Evolutionary conservation across 192 early-diverging fungal species (phyloP), one percentile per base, ranked within the genome.

Genomic region (Umbelopsis isabellina): DNA sequence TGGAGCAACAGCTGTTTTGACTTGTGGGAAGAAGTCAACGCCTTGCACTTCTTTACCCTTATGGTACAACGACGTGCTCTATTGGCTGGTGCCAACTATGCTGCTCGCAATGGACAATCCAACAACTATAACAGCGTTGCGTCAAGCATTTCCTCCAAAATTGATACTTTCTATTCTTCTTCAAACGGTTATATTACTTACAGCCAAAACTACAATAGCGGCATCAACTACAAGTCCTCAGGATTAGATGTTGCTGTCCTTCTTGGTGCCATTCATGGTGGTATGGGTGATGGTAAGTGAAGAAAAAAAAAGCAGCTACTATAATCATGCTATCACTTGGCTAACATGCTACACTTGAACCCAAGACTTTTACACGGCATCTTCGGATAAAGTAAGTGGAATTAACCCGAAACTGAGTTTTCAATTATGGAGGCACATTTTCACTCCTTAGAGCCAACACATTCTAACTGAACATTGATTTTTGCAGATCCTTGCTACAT

Each of bases 21-120:
- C 72, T 82, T 94, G 9, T 95, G 94, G 93, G 94, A 95, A 72
- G 94, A 95, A 71, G 72, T 87, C 4, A 68, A 80, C 1, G 94
- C 88, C 10, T 22, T 76, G 37, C 91, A 94, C 74, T 92, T 89
- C 58, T 93, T 87, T 71, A 95, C 91, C 7, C 68, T 79, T 23
- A 72, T 85, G 72, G 90, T 87, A 12, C 90, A 91, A 75, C 80
- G 82, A 2, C 70, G 75, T 13, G 90, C 89, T 25, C 76, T 95
- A 11, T 13, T 73, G 3, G 74, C 79, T 16, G 92, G 90, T 45
- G 80, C 87, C 9, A 25, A 49, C 9, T 79, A 92, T 73, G 89
- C 85, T 1, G 23, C 18, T 22, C n/a, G 22, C 1, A 16, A 78
- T 16, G 72, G 68, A 46, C 86, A 89, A 48, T 46, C 70, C 13